Evolutionary conservation across 176 grass and related monocot genomes (phyloP).

Genomic region (Oryza glaberrima): DNA sequence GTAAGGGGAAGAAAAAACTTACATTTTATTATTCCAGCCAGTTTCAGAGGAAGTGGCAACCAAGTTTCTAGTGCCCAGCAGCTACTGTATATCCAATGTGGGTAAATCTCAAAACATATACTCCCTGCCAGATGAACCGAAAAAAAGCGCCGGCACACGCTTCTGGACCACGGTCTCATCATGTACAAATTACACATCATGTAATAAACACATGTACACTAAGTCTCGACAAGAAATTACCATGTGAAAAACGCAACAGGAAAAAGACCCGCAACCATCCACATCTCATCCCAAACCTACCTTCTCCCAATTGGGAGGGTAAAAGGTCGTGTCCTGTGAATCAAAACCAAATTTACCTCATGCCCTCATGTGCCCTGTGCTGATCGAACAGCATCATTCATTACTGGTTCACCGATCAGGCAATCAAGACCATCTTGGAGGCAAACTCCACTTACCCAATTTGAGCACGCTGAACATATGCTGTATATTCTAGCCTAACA

Average conservation of each 20-base stretch:
- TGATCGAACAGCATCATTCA: conserved; percentile 38
- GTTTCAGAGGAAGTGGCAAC: conserved; percentile 10
- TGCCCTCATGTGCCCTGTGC: neutral
- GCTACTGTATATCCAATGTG: conserved; percentile 41
- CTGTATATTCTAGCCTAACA: conserved; percentile 60
- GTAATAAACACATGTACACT: conserved; percentile 56
- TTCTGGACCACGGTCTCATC: conserved; percentile 33
- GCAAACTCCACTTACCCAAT: neutral
- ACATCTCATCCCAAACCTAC: conserved; percentile 27
- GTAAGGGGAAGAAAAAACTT: neutral
- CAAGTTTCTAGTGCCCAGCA: conserved; percentile 32
- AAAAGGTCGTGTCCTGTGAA: conserved; percentile 36
- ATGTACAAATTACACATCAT: conserved; percentile 69
- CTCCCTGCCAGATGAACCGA: conserved; percentile 14
- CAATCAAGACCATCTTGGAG: conserved; percentile 3
- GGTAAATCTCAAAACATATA: conserved; percentile 17
- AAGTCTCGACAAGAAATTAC: conserved; percentile 42
- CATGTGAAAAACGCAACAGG: conserved; percentile 30
- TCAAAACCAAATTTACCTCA: conserved; percentile 45
- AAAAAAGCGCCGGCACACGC: conserved; percentile 33
- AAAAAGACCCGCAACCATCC: conserved; percentile 38
- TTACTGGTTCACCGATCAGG: neutral
- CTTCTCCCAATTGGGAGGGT: neutral
- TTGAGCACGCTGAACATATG: neutral
- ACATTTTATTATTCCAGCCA: conserved; percentile 48